Evolutionary conservation across 2,329 filamentous ascomycete species (phyloP), one percentile per base, ranked within the genome.

Genomic region (Trichoderma breve): DNA sequence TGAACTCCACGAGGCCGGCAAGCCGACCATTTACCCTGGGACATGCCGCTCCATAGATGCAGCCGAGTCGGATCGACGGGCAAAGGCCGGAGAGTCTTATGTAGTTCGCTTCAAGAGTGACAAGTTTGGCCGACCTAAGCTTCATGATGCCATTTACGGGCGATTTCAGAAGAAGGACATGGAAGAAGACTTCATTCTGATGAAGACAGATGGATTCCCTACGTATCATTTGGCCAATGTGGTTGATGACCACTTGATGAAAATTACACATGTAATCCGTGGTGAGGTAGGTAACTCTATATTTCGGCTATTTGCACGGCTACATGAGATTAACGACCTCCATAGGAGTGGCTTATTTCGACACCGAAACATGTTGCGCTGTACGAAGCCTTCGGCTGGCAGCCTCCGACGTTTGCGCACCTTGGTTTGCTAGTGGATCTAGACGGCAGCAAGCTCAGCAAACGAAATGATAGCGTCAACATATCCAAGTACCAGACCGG

Each of bases 151-250:
- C 43, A 91, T 98, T 11, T 97, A 97, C 78, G 93, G 93, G 43
- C 80, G 82, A 12, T 90, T 92, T 75, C 83, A 86, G 82, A 86
- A 87, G 79, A 82, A 83, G 77, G 79, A 86, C 74, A 75, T 82
- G 66, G 82, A 90, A 80, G 93, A 96, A 75, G 95, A 98, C 78
- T 95, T 94, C 24, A 93, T 99, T 73, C 85, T 99, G 53, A 84
- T 98, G 73, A 99, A 99, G 81, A 91, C 91, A 0, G 96, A 99
- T 79, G 95, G 94, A 0, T 92, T 92, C 74, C 96, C 96, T 0
- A 99, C 97, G 0, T 99, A 99, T 78, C 96, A 99, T 81, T 91
- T 99, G 73, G 96, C 96, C 5, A 99, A 98, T 78, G 95, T 99
- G 9, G 91, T 99, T 5, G 96, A 99, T 78, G 96, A 99, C 78